Conservation (phyloP, 176 grass and related monocot genomes). For the Ensete glaucum region DNA sequence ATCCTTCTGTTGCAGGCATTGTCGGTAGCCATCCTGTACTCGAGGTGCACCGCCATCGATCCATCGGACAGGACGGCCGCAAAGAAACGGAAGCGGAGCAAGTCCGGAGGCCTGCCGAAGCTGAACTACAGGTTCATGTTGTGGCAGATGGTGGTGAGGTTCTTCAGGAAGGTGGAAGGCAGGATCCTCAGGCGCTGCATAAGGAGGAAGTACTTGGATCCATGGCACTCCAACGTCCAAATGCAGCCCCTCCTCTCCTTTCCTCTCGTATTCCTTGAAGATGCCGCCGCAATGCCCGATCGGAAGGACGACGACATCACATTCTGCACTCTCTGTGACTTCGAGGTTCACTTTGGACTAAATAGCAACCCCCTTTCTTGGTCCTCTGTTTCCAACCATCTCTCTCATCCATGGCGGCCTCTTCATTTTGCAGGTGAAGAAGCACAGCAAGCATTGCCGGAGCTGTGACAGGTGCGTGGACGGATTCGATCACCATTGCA, state of each 20-base stretch:
- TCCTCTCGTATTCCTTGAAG: slow-evolving; percentile 62
- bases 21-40: slow-evolving; percentile 45
- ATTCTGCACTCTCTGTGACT: slow-evolving; percentile 79
- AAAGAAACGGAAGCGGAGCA: slow-evolving; percentile 41
- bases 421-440: slow-evolving; percentile 52
- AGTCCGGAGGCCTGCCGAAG: slow-evolving; percentile 39
- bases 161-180: slow-evolving; percentile 48
- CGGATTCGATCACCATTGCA: slow-evolving; percentile 99
- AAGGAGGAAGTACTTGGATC: slow-evolving; percentile 72
- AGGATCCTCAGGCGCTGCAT: slow-evolving; percentile 56
- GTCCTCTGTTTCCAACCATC: no score
- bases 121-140: slow-evolving; percentile 77
- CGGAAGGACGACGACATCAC: slow-evolving; percentile 61
- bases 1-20: slow-evolving; percentile 27
- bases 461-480: slow-evolving; percentile 87
- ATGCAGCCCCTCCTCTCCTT: slow-evolving; percentile 84
- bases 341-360: slow-evolving; percentile 40
- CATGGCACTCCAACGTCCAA: slow-evolving; percentile 62
- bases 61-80: slow-evolving; percentile 58
- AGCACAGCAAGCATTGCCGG: slow-evolving; percentile 93
- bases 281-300: slow-evolving; percentile 43
- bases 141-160: slow-evolving; percentile 39
- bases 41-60: slow-evolving; percentile 68
- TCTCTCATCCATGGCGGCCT: no score
- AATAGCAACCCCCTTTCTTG: not conserved